phyloP scores from a whole-genome alignment of 1,139 yeast genomes.

The Zygosaccharomyces sapae region DNA sequence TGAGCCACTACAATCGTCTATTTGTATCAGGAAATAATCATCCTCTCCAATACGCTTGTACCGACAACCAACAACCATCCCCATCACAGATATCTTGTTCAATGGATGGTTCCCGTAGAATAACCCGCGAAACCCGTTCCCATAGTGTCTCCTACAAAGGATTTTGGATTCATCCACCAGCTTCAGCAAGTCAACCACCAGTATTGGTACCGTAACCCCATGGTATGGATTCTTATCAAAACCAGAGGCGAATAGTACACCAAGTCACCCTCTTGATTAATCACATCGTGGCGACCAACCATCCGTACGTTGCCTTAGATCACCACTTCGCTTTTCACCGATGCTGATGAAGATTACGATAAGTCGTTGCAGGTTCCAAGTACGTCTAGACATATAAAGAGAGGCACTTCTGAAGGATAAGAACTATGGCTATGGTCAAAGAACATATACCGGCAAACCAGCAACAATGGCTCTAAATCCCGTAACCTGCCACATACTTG shows the following conservation, averaged over 20 bases:
- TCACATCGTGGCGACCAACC: constrained; percentile 19
- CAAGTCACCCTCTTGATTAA: constrained; percentile 14
- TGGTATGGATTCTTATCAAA: constrained; percentile 13
- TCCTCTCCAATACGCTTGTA: constrained; percentile 17
- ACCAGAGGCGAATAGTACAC: constrained; percentile 16
- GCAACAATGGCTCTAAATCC: constrained; percentile 36
- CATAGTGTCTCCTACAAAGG: constrained; percentile 11
- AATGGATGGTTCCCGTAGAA: constrained; percentile 30
- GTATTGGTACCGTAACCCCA: constrained; percentile 8
- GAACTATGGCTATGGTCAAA: neutral
- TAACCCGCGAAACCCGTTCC: constrained; percentile 10
- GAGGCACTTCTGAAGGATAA: neutral
- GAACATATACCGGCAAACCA: neutral
- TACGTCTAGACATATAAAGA: neutral
- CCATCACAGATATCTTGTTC: constrained; percentile 19
- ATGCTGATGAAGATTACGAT: neutral
- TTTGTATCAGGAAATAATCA: constrained; percentile 21
- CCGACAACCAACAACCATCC: constrained; percentile 22
- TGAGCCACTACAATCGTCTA: constrained; percentile 26
- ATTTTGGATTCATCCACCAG: constrained; percentile 9
- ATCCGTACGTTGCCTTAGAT: constrained; percentile 9
- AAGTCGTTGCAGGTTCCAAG: neutral
- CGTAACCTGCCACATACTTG: constrained; percentile 82
- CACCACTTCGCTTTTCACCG: constrained; percentile 9
- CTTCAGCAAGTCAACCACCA: constrained; percentile 11